These are phyloP conservation scores for Favolaschia claudopus DNA, from an alignment of 768 basidiomycete genomes.

Conservation along the genomic window DNA sequence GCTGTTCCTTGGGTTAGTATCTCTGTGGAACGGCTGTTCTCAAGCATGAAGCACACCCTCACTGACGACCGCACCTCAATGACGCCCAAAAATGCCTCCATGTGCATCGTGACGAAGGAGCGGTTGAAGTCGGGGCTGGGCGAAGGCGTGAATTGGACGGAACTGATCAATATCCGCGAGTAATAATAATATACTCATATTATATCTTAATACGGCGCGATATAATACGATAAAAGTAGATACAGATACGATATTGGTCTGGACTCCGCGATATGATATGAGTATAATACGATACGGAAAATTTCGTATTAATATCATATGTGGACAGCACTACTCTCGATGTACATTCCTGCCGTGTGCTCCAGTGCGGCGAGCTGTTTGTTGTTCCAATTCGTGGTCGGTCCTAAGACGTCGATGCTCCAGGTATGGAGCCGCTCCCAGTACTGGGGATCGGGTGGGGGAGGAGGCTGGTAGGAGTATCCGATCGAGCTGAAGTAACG, in stretches of 20 bases:
- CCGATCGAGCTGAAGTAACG: too few species aligned
- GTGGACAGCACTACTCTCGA: too few species aligned
- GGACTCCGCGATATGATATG: too few species aligned
- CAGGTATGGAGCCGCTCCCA: conserved; percentile 2
- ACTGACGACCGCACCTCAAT: conserved; percentile 22
- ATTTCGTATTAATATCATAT: too few species aligned
- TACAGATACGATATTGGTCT: too few species aligned
- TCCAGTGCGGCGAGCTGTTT: conserved; percentile 6
- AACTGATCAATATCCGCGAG: not conserved
- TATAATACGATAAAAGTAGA: too few species aligned
- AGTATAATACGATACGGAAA: too few species aligned
- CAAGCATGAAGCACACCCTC: conserved; percentile 21
- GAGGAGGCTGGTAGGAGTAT: too few species aligned
- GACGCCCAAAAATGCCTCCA: conserved; percentile 13
- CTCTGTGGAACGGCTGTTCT: conserved; percentile 27
- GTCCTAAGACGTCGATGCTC: not conserved
- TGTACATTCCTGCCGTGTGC: conserved; percentile 5
- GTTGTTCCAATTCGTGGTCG: conserved; percentile 1
- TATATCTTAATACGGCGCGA: not conserved
- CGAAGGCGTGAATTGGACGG: not conserved
- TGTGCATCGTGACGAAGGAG: conserved; percentile 1
- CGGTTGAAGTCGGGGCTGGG: conserved; percentile 1
- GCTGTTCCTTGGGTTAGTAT: conserved; percentile 30
- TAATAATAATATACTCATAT: conserved; percentile 6
- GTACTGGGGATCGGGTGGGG: too few species aligned